Base-by-base conservation (phyloP, 2,329 filamentous ascomycete genomes). In the Xylariaceae sp. region DNA sequence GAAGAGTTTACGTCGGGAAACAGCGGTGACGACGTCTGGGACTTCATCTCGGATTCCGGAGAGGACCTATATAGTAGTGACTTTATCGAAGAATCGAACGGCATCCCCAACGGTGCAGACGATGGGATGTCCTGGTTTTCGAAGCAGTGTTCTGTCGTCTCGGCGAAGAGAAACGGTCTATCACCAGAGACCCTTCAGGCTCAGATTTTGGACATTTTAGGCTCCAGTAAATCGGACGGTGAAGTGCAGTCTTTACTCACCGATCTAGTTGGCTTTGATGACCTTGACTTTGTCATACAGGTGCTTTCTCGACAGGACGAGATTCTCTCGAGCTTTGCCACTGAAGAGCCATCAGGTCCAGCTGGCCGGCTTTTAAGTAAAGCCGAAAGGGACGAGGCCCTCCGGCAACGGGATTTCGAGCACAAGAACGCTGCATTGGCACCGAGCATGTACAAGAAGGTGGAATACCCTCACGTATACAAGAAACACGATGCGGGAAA, bases 391-490 rank as follows among this genome's bases (percentile, higher is more conserved):
- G 87, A 95, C 60, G 87, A 89, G 58, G 84, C 84, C 2, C 76
- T 99, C 31, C 84, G 85, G 6, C 81, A 81, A 44, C 84, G 85
- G 64, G 91, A 99, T 65, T 80, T 81, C 55, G 82, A 89, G 66
- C 94, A 99, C 71, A 99, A 99, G 71, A 83, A 81, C 66, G 80
- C 87, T 7, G 66, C 80, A 2, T 74, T 99, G 29, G 83, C 85
- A 2, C 80, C 88, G 0, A 85, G 83, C n/a, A 80, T 89, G 57
- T 78, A 86, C 51, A 84, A 84, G 56, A 88, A 86, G 51, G 81
- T 86, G 3, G 79, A 88, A 45, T 99, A 99, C 68, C 95, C 95
- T 1, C 94, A 99, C 68, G 90, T 99, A 0, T 99, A 96, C 73
- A 90, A 87, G 63, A 72, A 82, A 1, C 87, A 95, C 67, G 84